These are phyloP conservation scores for Penicillium riverlandense DNA, from an alignment of 495 filamentous ascomycete species.

Conservation along the genomic window DNA sequence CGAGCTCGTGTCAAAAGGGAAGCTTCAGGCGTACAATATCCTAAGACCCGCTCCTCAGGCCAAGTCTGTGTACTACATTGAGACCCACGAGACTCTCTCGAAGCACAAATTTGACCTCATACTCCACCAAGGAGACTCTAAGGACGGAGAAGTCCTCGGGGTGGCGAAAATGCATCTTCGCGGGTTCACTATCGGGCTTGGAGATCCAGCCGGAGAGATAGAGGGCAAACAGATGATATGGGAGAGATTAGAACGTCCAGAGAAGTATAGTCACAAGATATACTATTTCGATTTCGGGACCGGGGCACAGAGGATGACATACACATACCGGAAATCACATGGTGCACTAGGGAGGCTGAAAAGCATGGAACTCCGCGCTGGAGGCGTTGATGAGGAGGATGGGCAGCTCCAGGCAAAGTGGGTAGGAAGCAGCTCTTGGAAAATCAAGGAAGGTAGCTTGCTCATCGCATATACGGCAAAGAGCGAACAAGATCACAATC, in stretches of 20 bases:
- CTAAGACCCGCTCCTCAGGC: no score
- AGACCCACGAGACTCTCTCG: not conserved
- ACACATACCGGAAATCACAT: not conserved
- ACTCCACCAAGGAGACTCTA: slow-evolving; percentile 1
- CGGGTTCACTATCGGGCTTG: slow-evolving; percentile 1
- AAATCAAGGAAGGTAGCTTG: slow-evolving; percentile 1
- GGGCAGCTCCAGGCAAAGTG: not conserved
- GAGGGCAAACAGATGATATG: not conserved
- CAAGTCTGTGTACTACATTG: not conserved
- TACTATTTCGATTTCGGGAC: slow-evolving; percentile 1
- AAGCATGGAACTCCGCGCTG: not conserved
- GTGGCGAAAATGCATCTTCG: not conserved
- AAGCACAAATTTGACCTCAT: slow-evolving; percentile 2
- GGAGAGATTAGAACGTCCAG: slow-evolving; percentile 1
- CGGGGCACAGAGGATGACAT: not conserved
- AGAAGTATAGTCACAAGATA: not conserved
- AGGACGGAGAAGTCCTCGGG: not conserved
- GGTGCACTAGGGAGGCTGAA: not conserved
- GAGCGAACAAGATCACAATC: not conserved
- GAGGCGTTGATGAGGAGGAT: slow-evolving; percentile 1
- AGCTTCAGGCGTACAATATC: no score
- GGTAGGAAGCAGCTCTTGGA: slow-evolving; percentile 1
- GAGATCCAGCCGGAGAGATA: slow-evolving; percentile 1
- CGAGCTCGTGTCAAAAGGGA: no score
- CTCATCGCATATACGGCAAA: not conserved